Evolutionary conservation across 1,139 yeast genomes (phyloP).

Genomic region (Eremothecium sinecaudum): DNA sequence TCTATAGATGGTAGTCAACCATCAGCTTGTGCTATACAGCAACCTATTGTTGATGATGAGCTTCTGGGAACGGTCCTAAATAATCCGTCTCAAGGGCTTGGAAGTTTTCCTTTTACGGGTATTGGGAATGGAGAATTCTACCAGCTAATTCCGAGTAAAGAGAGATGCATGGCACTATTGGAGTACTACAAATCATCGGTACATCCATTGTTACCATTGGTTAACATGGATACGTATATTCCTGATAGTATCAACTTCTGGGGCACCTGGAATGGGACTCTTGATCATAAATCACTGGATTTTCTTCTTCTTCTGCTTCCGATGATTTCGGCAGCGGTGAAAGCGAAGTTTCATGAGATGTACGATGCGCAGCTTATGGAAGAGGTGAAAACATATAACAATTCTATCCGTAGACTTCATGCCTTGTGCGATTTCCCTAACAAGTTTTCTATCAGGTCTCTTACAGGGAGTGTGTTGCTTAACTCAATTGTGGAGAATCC

Average conservation of each 20-base stretch:
- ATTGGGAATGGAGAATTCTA: not conserved
- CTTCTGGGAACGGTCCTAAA: not conserved
- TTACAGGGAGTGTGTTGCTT: constrained; percentile 44
- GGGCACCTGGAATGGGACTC: constrained; percentile 23
- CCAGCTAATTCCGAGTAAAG: constrained; percentile 30
- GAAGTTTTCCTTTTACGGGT: not conserved
- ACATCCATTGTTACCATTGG: constrained; percentile 45
- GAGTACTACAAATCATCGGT: constrained; percentile 43
- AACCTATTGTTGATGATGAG: not conserved
- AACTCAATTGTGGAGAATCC: constrained; percentile 52
- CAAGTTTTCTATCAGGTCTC: constrained; percentile 40
- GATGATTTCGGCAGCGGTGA: constrained; percentile 44
- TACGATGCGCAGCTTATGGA: constrained; percentile 26
- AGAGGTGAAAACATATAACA: constrained; percentile 31
- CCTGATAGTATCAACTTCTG: constrained; percentile 44
- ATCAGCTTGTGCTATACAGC: constrained; percentile 1
- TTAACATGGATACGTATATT: constrained; percentile 36
- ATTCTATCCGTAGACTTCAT: constrained; percentile 42
- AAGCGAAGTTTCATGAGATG: constrained; percentile 46
- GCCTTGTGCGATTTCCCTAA: constrained; percentile 45
- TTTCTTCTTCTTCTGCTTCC: constrained; percentile 44
- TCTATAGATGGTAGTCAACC: constrained; percentile 4
- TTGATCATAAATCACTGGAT: constrained; percentile 22
- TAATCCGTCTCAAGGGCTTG: not conserved
- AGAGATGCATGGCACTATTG: constrained; percentile 42